phyloP scores from a whole-genome alignment of 495 filamentous ascomycete species.

The Parathielavia hyrcaniae region DNA sequence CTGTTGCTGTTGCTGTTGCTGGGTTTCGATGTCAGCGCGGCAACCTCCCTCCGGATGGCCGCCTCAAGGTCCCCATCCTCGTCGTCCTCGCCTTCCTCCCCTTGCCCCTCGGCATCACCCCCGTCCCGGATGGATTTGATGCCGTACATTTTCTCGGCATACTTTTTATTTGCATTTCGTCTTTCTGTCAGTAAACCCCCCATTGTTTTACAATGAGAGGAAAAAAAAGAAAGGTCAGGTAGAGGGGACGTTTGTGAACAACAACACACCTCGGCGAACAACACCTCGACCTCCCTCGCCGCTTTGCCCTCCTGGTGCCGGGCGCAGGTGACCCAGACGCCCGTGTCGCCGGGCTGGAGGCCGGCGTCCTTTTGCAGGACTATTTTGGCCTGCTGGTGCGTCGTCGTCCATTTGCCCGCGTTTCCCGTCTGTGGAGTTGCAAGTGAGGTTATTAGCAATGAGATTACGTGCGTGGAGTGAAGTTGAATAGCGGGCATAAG shows the following conservation, averaged over 20 bases:
- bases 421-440: slow-evolving; percentile 39
- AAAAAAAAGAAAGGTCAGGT: background rate
- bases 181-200: background rate
- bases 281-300: slow-evolving; percentile 59
- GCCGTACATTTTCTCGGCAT: slow-evolving; percentile 54
- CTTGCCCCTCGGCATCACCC: slow-evolving; percentile 26
- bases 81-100: too few species aligned
- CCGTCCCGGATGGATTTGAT: slow-evolving; percentile 28
- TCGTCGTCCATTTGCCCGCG: slow-evolving; percentile 51
- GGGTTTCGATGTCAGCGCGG: slow-evolving; percentile 51
- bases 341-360: slow-evolving; percentile 70
- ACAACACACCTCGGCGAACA: slow-evolving; percentile 65
- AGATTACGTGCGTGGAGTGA: too few species aligned
- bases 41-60: slow-evolving; percentile 72
- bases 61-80: slow-evolving; percentile 68
- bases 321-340: slow-evolving; percentile 86
- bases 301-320: slow-evolving; percentile 73
- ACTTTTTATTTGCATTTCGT: slow-evolving; percentile 43
- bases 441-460: background rate
- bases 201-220: background rate
- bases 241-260: too few species aligned
- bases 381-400: slow-evolving; percentile 45
- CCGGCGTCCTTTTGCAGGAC: slow-evolving; percentile 27
- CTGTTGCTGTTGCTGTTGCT: background rate
- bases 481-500: too few species aligned